These are phyloP conservation scores for Ambrosiella xylebori DNA, from an alignment of 2,329 filamentous ascomycete species.

Conservation along the genomic window DNA sequence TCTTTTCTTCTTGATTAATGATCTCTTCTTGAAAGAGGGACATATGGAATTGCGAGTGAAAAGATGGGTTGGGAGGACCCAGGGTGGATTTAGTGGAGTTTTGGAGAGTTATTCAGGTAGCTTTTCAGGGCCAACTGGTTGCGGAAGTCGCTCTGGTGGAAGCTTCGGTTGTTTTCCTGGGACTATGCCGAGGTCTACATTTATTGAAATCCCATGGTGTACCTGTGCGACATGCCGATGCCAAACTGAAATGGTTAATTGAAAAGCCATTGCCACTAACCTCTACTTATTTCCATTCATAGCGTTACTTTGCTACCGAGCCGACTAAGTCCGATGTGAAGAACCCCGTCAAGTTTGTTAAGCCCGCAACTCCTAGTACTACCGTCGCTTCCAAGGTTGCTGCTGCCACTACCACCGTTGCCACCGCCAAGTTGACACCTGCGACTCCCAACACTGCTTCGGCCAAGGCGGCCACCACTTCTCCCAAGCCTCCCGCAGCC, in stretches of 20 bases:
- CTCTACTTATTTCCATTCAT: neutral
- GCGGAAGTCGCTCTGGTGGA: too few species aligned
- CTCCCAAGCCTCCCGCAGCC: constrained; percentile 21
- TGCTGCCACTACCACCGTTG: constrained; percentile 17
- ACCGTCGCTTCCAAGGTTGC: constrained; percentile 20
- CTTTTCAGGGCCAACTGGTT: too few species aligned
- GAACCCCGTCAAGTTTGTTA: constrained; percentile 18
- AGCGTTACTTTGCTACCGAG: constrained; percentile 41
- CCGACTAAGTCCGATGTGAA: constrained; percentile 24
- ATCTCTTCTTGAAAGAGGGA: neutral
- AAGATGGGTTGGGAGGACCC: too few species aligned
- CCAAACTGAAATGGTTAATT: too few species aligned
- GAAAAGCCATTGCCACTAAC: neutral
- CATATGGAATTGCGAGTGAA: neutral
- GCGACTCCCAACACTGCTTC: neutral
- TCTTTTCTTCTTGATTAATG: neutral
- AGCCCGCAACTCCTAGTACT: constrained; percentile 26
- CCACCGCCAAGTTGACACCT: constrained; percentile 13
- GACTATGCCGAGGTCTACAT: too few species aligned
- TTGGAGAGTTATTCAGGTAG: too few species aligned
- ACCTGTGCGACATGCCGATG: too few species aligned
- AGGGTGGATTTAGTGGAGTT: too few species aligned
- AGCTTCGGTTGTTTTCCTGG: too few species aligned
- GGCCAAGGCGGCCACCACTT: constrained; percentile 15
- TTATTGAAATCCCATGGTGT: too few species aligned